Conservation (phyloP, 1,139 yeast species). For the Pichiaceae sp. region DNA sequence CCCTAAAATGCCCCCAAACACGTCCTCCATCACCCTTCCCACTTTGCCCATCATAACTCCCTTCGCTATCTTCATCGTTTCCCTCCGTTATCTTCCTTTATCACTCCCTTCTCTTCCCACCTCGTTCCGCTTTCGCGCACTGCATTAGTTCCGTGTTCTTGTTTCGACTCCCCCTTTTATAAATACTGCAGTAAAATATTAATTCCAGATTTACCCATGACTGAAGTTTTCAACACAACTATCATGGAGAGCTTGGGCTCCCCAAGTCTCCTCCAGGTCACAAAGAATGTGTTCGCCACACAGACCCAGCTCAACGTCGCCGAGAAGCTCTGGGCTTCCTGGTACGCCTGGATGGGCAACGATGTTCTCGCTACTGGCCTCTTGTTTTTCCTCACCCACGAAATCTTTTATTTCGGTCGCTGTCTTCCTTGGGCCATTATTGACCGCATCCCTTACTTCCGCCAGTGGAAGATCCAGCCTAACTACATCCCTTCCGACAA, state of each 20-base stretch:
- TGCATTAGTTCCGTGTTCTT: too few relatives aligned
- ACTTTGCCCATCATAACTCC: too few relatives aligned
- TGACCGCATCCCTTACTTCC: slow-evolving; percentile 68
- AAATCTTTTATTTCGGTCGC: slow-evolving; percentile 75
- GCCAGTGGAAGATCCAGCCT: slow-evolving; percentile 77
- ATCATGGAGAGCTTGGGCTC: slow-evolving; percentile 13
- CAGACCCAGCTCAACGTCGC: slow-evolving; percentile 35
- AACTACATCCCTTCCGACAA: slow-evolving; percentile 66
- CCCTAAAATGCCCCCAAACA: too few relatives aligned
- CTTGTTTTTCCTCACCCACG: slow-evolving; percentile 69
- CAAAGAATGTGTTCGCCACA: slow-evolving; percentile 25
- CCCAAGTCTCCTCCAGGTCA: slow-evolving; percentile 25
- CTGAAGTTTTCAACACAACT: slow-evolving; percentile 24
- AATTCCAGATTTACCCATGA: too few relatives aligned
- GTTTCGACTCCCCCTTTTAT: too few relatives aligned
- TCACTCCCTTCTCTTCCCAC: too few relatives aligned
- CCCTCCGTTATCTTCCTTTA: too few relatives aligned
- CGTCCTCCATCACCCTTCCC: too few relatives aligned
- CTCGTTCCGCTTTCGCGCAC: too few relatives aligned
- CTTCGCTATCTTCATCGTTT: too few relatives aligned
- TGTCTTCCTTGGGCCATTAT: slow-evolving; percentile 84
- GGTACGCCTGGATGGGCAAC: slow-evolving; percentile 69
- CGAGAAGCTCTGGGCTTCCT: slow-evolving; percentile 73
- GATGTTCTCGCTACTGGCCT: slow-evolving; percentile 82
- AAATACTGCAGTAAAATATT: too few relatives aligned